A percentile compares a stretch with the other conserved stretches of the same genome.
Evolutionary conservation across 1,284 basidiomycete genomes (phyloP).

Genomic region (Malassezia restricta): DNA sequence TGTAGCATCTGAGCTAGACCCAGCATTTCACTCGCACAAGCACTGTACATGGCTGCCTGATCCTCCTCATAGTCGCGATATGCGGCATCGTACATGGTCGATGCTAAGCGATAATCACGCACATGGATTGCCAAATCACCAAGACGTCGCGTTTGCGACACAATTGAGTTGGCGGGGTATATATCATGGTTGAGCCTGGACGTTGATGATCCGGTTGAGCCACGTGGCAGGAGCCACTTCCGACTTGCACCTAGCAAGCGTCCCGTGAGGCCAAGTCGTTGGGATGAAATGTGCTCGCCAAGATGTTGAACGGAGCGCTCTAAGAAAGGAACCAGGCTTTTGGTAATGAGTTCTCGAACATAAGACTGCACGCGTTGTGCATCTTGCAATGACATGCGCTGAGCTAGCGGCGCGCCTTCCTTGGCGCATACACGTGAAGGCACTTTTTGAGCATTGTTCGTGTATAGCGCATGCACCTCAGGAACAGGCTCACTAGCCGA

Average conservation of each 20-base stretch:
- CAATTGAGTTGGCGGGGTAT: slow-evolving; percentile 49
- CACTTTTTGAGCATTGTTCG: neutral
- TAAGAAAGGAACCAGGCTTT: slow-evolving; percentile 90
- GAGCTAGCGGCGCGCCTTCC: neutral
- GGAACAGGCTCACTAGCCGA: slow-evolving; percentile 12
- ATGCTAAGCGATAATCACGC: slow-evolving; percentile 75
- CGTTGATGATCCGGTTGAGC: neutral
- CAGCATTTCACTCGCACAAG: slow-evolving; percentile 30
- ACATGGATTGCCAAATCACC: slow-evolving; percentile 91
- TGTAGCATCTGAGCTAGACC: neutral
- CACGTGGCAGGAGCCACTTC: slow-evolving; percentile 48
- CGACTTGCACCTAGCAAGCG: slow-evolving; percentile 54
- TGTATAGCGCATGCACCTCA: neutral
- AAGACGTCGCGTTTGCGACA: slow-evolving; percentile 54
- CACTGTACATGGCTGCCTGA: slow-evolving; percentile 30
- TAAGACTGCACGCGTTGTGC: slow-evolving; percentile 69
- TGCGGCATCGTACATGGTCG: slow-evolving; percentile 69
- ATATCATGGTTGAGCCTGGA: slow-evolving; percentile 19
- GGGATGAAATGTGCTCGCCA: slow-evolving; percentile 78
- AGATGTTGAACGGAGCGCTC: slow-evolving; percentile 82
- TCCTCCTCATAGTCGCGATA: slow-evolving; percentile 48
- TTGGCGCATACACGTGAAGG: neutral
- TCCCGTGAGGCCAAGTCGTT: slow-evolving; percentile 72
- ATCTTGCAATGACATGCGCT: slow-evolving; percentile 58
- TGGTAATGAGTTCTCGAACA: slow-evolving; percentile 75